phyloP scores from a whole-genome alignment of 2,329 filamentous ascomycete species.

The Lasiodiplodia gonubiensis region DNA sequence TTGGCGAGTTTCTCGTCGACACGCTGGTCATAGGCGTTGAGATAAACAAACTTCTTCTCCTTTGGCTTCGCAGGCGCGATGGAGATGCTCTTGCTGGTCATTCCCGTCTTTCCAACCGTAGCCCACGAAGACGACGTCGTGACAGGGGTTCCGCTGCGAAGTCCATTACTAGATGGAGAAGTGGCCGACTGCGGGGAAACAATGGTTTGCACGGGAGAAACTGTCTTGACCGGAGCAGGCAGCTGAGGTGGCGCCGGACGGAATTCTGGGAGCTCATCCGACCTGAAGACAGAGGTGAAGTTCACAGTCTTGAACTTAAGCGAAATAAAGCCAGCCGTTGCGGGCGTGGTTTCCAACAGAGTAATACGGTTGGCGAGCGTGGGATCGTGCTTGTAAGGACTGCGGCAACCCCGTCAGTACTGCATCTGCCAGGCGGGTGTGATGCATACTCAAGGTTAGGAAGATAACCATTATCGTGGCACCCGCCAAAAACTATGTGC shows the following conservation, averaged over 20 bases:
- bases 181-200: conserved; percentile 28
- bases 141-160: conserved; percentile 32
- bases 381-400: conserved; percentile 50
- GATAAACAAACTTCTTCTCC: conserved; percentile 45
- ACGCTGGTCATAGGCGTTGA: conserved; percentile 51
- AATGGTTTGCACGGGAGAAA: conserved; percentile 22
- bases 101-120: conserved; percentile 66
- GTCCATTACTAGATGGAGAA: conserved; percentile 31
- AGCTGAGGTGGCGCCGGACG: conserved; percentile 28
- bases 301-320: conserved; percentile 49
- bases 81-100: conserved; percentile 83
- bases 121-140: conserved; percentile 41
- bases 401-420: neutral
- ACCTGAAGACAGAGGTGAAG: conserved; percentile 51
- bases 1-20: conserved; percentile 48
- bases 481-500: conserved; percentile 56
- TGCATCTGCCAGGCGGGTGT: neutral
- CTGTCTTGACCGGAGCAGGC: conserved; percentile 30
- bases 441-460: conserved; percentile 46
- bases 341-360: conserved; percentile 52
- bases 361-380: conserved; percentile 48
- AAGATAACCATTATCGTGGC: conserved; percentile 55
- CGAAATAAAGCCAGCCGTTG: conserved; percentile 48
- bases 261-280: conserved; percentile 47
- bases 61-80: conserved; percentile 43